These are phyloP conservation scores for Evernia prunastri DNA, from an alignment of 495 filamentous ascomycete genomes.

Conservation along the genomic window DNA sequence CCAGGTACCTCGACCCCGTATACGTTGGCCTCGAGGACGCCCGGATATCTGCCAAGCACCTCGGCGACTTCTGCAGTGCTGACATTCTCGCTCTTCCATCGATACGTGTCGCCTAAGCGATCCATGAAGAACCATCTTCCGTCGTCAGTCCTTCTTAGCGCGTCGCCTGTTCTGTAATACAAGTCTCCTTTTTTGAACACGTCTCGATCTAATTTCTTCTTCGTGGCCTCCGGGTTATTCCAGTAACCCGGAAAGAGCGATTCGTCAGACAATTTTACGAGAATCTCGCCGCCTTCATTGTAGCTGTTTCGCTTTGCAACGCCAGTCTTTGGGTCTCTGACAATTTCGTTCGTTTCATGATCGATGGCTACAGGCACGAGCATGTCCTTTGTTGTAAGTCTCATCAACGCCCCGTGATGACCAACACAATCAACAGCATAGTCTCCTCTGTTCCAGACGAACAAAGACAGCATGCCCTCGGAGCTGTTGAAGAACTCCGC, in stretches of 20 bases:
- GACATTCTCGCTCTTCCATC: conserved; percentile 83
- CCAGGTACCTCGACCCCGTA: conserved; percentile 68
- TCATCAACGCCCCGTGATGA: conserved; percentile 59
- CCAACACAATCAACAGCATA: conserved; percentile 60
- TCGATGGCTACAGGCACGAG: conserved; percentile 65
- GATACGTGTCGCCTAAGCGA: conserved; percentile 70
- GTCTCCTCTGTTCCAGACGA: conserved; percentile 53
- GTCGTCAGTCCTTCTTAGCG: conserved; percentile 55
- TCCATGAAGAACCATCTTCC: conserved; percentile 78
- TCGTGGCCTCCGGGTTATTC: conserved; percentile 56
- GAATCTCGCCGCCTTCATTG: conserved; percentile 66
- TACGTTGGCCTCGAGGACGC: conserved; percentile 68
- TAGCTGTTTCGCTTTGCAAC: conserved; percentile 57
- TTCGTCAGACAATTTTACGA: conserved; percentile 57
- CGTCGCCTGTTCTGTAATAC: conserved; percentile 71
- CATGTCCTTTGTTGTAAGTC: conserved; percentile 42
- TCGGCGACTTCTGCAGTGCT: conserved; percentile 71
- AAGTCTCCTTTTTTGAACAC: conserved; percentile 70
- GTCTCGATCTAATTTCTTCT: conserved; percentile 62
- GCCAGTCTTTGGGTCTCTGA: conserved; percentile 58
- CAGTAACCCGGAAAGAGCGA: conserved; percentile 64
- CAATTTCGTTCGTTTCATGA: conserved; percentile 56
- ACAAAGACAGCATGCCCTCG: conserved; percentile 54
- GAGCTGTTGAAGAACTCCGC: conserved; percentile 62
- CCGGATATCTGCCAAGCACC: conserved; percentile 57